Base-by-base conservation (phyloP, 495 filamentous ascomycete species). In the Amorphotheca resinae region DNA sequence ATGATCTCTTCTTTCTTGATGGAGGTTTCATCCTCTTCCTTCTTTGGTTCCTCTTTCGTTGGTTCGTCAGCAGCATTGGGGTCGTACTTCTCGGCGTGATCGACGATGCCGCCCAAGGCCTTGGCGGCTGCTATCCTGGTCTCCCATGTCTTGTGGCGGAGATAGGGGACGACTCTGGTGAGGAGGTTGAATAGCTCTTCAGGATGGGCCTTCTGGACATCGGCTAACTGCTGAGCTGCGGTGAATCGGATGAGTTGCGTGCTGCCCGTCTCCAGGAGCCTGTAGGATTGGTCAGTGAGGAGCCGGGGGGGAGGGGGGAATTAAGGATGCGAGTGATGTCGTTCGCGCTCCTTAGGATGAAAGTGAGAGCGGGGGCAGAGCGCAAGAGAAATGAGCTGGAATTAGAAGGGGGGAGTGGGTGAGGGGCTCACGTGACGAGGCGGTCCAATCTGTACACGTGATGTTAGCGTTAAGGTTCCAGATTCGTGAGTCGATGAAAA, bases 141-240 rank as follows among this genome's bases (percentile, higher is more conserved):
- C 49, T 98, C 91, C 91, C 91, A 98, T 45, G 84, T 86, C 57
- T 87, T 94, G 43, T 87, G 86, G 42, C 80, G 74, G 12, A 96
- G 72, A 61, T 93, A 95, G 1, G 93, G 87, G 14, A 96, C 75
- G 32, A 98, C 88, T 35, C 89, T 74, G n/a, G 86, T 86, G n/a
- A 98, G 71, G 6, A 98, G 71, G 52, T 96, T 95, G 62, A 95
- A 96, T 2, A 96, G 69, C 56, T 98, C 91, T 60, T 96, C 89
- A 0, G 93, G 91, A 56, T 96, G 93, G 50, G 88, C 80, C 57
- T 93, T 96, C 62, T 96, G 93, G 47, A 95, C 87, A 67, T 96
- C 91, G 26, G 84, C 89, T 28, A 98, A 74, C 65, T 98, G 91
- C 56, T 91, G 82, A 26, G 93, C 93, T 44, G 91, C 91, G 45